phyloP scores from a whole-genome alignment of 345 rosid genomes.

The Eucalyptus urophylla region DNA sequence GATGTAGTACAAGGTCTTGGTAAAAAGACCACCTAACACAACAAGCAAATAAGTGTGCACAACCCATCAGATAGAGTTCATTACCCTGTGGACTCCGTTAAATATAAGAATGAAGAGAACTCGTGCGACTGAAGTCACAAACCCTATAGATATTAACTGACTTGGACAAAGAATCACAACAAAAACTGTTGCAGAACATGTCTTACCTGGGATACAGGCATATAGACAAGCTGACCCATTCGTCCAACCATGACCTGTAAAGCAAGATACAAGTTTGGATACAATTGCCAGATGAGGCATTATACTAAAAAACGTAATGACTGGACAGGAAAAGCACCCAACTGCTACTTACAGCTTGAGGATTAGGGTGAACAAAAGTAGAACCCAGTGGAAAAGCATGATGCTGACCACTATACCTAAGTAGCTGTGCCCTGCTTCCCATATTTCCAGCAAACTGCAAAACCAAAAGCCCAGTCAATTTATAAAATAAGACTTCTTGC shows the following conservation, averaged over 20 bases:
- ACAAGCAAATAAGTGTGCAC: background rate
- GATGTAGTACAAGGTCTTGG: background rate
- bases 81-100: background rate
- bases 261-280: background rate
- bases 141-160: background rate
- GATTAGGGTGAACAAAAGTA: conserved; percentile 41
- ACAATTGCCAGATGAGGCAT: background rate
- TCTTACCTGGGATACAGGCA: conserved; percentile 77
- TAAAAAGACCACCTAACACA: background rate
- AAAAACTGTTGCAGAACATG: background rate
- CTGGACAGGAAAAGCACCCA: background rate
- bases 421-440: conserved; percentile 48
- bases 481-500: background rate
- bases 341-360: conserved; percentile 42
- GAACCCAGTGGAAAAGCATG: conserved; percentile 55
- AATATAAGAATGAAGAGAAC: background rate
- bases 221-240: conserved; percentile 54
- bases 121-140: background rate
- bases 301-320: background rate
- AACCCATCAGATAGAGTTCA: background rate
- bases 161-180: background rate
- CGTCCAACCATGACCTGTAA: conserved; percentile 62
- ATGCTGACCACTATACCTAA: conserved; percentile 51
- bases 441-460: conserved; percentile 42
- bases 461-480: background rate